Conservation (phyloP, 306 rosid species). For the Erythrophleum fordii region DNA sequence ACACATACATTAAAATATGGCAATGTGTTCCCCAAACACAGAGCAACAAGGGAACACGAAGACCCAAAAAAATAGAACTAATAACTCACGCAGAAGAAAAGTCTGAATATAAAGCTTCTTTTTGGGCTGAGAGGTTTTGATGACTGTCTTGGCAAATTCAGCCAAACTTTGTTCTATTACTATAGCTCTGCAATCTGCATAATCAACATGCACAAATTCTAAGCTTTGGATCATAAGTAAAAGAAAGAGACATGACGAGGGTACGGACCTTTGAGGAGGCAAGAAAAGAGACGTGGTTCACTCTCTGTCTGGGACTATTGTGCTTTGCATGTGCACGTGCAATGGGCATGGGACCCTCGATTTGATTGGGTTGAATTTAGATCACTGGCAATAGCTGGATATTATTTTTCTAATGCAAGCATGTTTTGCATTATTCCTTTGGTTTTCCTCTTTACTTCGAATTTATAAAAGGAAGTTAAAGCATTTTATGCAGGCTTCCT, state of each 20-base stretch:
- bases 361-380: conserved; percentile 15
- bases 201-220: neutral
- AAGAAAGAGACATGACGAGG: conserved; percentile 10
- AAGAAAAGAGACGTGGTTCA: conserved; percentile 27
- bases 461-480: neutral
- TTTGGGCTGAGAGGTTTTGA: conserved; percentile 31
- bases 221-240: neutral
- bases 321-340: conserved; percentile 54
- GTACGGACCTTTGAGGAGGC: conserved; percentile 17
- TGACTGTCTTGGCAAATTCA: conserved; percentile 10
- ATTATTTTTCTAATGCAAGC: neutral
- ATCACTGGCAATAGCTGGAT: conserved; percentile 24
- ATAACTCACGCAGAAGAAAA: conserved; percentile 27
- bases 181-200: neutral
- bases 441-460: neutral
- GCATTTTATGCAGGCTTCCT: neutral
- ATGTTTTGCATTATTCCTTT: neutral
- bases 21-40: conserved; percentile 44
- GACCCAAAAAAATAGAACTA: conserved; percentile 27
- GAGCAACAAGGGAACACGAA: conserved; percentile 38
- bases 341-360: conserved; percentile 38
- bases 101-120: neutral
- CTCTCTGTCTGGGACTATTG: conserved; percentile 26
- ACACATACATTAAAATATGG: conserved; percentile 29
- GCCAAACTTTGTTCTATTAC: neutral